Percentiles rank a stretch among this genome's conserved stretches.
Conservation (phyloP, 2,329 filamentous ascomycete species). For the Davidsoniella virescens region DNA sequence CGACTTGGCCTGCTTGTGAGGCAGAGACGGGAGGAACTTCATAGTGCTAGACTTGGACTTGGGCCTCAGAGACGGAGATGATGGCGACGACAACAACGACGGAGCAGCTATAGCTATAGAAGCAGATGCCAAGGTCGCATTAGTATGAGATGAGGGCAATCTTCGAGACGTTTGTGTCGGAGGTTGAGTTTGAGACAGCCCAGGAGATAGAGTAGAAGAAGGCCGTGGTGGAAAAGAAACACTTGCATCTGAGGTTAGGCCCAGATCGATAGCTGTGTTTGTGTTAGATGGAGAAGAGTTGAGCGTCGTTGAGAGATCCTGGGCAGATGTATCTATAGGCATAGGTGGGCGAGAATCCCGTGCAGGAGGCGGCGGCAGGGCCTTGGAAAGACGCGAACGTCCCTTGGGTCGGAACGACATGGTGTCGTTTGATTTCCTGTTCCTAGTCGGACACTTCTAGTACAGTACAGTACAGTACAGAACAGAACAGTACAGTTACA, state of each 20-base stretch:
- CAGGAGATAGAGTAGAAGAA: constrained; percentile 1
- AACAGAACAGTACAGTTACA: no score
- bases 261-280: background rate
- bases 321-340: constrained; percentile 13
- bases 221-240: background rate
- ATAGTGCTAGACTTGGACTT: constrained; percentile 14
- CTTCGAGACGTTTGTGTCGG: constrained; percentile 5
- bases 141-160: background rate
- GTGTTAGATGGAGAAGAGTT: background rate
- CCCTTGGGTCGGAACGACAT: constrained; percentile 17
- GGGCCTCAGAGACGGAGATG: background rate
- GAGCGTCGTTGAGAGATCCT: background rate
- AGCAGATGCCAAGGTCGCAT: constrained; percentile 1
- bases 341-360: no score
- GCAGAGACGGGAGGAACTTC: constrained; percentile 10
- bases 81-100: constrained; percentile 1
- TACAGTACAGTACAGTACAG: no score
- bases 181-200: constrained; percentile 8
- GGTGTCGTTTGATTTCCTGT: constrained; percentile 1
- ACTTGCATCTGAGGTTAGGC: background rate
- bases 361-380: constrained; percentile 33
- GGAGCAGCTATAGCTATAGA: background rate
- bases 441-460: no score
- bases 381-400: constrained; percentile 42
- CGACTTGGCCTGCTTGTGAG: constrained; percentile 13